phyloP scores from a whole-genome alignment of 169 alveolate species.

The Plasmodium malariae region DNA sequence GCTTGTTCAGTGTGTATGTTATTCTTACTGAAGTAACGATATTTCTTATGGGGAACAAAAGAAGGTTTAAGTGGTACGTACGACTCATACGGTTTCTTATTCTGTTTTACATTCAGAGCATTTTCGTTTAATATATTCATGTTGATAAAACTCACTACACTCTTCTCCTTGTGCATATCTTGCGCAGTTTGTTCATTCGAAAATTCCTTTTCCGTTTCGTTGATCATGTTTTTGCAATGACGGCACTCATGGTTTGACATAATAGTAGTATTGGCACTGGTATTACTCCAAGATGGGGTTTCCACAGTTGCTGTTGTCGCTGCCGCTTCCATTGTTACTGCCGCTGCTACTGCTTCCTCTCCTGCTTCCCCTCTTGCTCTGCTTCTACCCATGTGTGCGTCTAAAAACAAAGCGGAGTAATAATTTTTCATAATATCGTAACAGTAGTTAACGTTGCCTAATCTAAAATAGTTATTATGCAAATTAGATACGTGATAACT shows the following conservation, averaged over 20 bases:
- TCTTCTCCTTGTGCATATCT: not conserved
- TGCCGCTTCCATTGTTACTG: not conserved
- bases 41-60: not conserved
- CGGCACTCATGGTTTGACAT: not conserved
- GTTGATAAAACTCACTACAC: not conserved
- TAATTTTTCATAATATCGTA: conserved; percentile 13
- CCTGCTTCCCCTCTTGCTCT: not conserved
- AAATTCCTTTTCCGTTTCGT: not conserved
- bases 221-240: not conserved
- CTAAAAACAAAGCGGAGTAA: conserved; percentile 12
- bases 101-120: not conserved
- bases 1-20: not conserved
- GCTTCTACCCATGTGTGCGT: not conserved
- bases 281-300: too few relatives aligned
- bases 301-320: too few relatives aligned
- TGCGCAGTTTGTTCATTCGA: not conserved
- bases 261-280: too few relatives aligned
- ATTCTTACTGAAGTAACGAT: too few relatives aligned
- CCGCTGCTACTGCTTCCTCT: not conserved
- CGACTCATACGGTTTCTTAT: too few relatives aligned
- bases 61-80: too few relatives aligned
- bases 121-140: not conserved
- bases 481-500: not conserved
- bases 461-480: not conserved
- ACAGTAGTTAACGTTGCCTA: not conserved